Base-by-base conservation (phyloP, 2,329 filamentous ascomycete genomes). In the Plectosphaerella cucumerina region DNA sequence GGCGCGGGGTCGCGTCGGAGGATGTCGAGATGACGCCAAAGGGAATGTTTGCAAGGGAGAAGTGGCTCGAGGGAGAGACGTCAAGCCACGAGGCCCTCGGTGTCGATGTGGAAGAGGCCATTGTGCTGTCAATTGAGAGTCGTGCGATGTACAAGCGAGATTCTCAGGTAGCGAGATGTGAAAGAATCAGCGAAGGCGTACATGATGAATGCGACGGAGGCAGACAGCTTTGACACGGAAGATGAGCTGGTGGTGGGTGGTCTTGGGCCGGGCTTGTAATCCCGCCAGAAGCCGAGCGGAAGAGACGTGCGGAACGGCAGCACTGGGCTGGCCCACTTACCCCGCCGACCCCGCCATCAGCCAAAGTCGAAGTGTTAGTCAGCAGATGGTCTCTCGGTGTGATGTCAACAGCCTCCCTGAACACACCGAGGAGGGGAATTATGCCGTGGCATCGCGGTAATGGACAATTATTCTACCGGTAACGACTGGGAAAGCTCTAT, bases 31-130 rank as follows among this genome's bases (percentile, higher is more conserved):
- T 89, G 71, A 94, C 84, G 61, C 89, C 89, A 62, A 93, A 93
- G 2, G 89, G 89, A 49, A 94, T 86, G 64, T 94, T 94, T 61
- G 85, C 82, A 48, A 93, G 72, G 9, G 88, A 90, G 70, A 92
- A 92, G 60, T 66, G 68, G 42, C 61, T 66, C 4, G 64, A 60
- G n/a, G 66, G 60, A n/a, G 65, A 56, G 17, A 73, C 58, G 9
- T 58, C 47, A 6, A 67, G 51, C 65, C 65, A 67, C 35, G 64
- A 66, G 43, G 8, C 48, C 39, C 50, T 53, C 5, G 4, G 42
- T 10, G 23, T 14, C 3, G 23, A 4, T 31, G 26, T 8, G 26
- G 26, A 31, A 31, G 26, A 31, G 12, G 26, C 26, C 26, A 31
- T 31, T 31, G 4, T 31, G 26, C 26, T 8, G 12, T 31, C 12